phyloP scores from a whole-genome alignment of 1,139 yeast species.

The Taiozyma onychis region DNA sequence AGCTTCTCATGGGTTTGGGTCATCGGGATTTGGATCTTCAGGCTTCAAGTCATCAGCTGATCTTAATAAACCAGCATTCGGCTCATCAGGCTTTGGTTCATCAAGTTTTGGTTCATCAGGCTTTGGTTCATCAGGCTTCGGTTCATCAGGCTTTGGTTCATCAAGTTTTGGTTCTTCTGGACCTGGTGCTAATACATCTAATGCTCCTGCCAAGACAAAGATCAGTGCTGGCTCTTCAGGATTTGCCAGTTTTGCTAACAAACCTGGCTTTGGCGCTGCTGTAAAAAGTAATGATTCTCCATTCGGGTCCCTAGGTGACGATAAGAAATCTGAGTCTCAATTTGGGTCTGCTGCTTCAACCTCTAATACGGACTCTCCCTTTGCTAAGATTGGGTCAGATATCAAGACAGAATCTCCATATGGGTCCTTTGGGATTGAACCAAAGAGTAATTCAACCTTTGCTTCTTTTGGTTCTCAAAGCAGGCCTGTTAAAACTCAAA shows the following conservation, averaged over 20 bases:
- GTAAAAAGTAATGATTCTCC: conserved; percentile 3
- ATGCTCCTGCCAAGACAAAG: not conserved
- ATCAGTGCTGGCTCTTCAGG: not conserved
- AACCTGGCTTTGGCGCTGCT: conserved; percentile 1
- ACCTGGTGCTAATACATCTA: not conserved
- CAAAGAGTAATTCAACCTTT: not conserved
- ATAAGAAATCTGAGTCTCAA: conserved; percentile 4
- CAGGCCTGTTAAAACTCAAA: not conserved
- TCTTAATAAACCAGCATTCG: conserved; percentile 1
- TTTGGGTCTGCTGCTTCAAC: conserved; percentile 6
- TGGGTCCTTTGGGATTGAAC: conserved; percentile 8
- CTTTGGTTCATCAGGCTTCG: not conserved
- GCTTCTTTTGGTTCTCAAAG: conserved; percentile 5
- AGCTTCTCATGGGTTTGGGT: conserved; percentile 11
- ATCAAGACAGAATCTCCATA: conserved; percentile 7
- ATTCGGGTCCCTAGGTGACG: conserved; percentile 1
- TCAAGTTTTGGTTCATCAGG: conserved; percentile 10
- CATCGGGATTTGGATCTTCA: conserved; percentile 10
- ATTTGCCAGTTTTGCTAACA: not conserved
- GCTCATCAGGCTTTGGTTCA: conserved; percentile 5
- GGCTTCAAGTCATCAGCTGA: not conserved
- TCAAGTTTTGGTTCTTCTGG: conserved; percentile 11
- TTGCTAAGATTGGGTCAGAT: conserved; percentile 3
- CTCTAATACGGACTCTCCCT: conserved; percentile 1
- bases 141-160: conserved; percentile 1